Percentiles rank a stretch among this genome's conserved stretches.
Conservation (phyloP, 192 early-diverging fungal species). For the Coemansia sp. region DNA sequence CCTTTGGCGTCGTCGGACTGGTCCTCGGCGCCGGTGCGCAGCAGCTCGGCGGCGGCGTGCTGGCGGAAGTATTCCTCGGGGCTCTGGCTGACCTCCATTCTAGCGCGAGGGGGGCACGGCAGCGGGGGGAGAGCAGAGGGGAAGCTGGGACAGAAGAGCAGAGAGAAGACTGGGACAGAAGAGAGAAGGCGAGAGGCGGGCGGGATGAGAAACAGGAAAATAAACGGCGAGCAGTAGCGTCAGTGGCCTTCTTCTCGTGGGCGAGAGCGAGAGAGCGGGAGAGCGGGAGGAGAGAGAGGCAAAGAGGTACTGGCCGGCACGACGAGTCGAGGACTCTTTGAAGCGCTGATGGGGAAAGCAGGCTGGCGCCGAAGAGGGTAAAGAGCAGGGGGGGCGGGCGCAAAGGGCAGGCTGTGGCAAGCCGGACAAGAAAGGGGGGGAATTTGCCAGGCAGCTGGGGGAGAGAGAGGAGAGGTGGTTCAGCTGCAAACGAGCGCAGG, state of each 20-base stretch:
- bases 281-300: conserved; percentile 1
- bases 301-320: not conserved
- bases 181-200: not conserved
- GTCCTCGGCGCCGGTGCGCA: conserved; percentile 32
- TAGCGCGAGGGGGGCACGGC: not conserved
- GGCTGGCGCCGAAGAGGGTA: conserved; percentile 4
- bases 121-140: not conserved
- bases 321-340: conserved; percentile 2
- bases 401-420: not conserved
- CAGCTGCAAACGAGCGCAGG: no score
- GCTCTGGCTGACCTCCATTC: conserved; percentile 35
- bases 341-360: no score
- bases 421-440: not conserved
- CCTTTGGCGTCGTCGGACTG: conserved; percentile 18
- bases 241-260: no score
- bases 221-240: conserved; percentile 3
- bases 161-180: not conserved
- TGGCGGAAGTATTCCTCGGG: conserved; percentile 48
- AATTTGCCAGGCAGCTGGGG: not conserved
- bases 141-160: no score
- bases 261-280: not conserved
- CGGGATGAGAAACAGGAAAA: conserved; percentile 17
- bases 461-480: not conserved
- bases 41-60: conserved; percentile 28
- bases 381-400: not conserved